Conservation (phyloP, 2,329 filamentous ascomycete species). For the Trichoderma sp. region DNA sequence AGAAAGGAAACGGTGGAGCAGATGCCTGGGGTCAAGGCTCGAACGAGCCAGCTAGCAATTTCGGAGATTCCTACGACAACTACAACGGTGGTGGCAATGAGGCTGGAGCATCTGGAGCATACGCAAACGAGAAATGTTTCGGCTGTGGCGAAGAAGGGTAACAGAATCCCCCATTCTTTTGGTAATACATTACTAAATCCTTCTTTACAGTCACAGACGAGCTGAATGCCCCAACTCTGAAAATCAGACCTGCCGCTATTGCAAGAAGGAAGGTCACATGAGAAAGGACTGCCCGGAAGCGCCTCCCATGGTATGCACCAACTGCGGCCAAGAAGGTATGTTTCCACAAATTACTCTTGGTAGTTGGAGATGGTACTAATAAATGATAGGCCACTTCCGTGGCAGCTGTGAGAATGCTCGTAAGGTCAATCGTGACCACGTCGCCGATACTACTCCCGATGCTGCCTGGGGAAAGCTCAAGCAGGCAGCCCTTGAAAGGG, state of each 20-base stretch:
- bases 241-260: conserved; percentile 41
- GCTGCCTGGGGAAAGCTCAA: conserved; percentile 57
- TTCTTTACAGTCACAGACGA: conserved; percentile 28
- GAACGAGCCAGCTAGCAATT: background rate
- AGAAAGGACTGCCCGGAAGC: conserved; percentile 61
- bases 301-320: conserved; percentile 54
- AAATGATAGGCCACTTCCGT: conserved; percentile 50
- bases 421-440: conserved; percentile 51
- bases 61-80: background rate
- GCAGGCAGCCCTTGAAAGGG: conserved; percentile 49
- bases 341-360: background rate
- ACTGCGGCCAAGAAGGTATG: conserved; percentile 60
- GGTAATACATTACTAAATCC: background rate
- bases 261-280: conserved; percentile 51
- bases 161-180: background rate
- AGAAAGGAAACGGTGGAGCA: background rate
- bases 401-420: conserved; percentile 58
- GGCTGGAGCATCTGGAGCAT: background rate
- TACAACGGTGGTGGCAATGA: background rate
- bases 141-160: background rate
- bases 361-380: background rate
- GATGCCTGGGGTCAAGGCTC: background rate
- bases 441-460: conserved; percentile 51
- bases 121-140: conserved; percentile 22
- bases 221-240: conserved; percentile 36